These are phyloP conservation scores for Mycocentrospora acerina DNA, from an alignment of 2,329 filamentous ascomycete genomes.

Conservation along the genomic window DNA sequence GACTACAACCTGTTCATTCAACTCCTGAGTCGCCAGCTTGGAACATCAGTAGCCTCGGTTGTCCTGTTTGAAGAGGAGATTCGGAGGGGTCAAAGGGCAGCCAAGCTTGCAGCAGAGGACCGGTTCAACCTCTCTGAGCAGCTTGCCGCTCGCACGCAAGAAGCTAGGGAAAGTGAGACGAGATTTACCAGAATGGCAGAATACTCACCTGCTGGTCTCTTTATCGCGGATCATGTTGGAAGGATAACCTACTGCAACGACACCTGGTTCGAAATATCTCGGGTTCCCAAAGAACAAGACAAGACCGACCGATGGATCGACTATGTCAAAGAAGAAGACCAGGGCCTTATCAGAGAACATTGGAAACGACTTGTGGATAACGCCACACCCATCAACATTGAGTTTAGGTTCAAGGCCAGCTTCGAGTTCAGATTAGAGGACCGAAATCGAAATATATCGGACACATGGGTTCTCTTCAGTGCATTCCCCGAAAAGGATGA, in stretches of 20 bases:
- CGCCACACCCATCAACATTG: slow-evolving; percentile 65
- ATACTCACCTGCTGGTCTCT: slow-evolving; percentile 80
- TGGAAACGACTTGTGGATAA: slow-evolving; percentile 66
- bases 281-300: slow-evolving; percentile 61
- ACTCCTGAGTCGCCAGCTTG: slow-evolving; percentile 72
- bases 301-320: slow-evolving; percentile 71
- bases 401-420: slow-evolving; percentile 73
- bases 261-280: slow-evolving; percentile 69
- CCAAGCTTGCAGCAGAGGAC: slow-evolving; percentile 72
- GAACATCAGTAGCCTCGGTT: slow-evolving; percentile 78
- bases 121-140: slow-evolving; percentile 76
- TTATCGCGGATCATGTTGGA: slow-evolving; percentile 73
- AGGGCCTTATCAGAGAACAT: slow-evolving; percentile 57
- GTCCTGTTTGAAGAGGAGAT: slow-evolving; percentile 85
- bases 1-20: slow-evolving; percentile 79
- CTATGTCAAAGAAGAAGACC: slow-evolving; percentile 68
- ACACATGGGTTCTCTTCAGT: slow-evolving; percentile 77
- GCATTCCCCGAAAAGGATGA: slow-evolving; percentile 71
- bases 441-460: slow-evolving; percentile 56
- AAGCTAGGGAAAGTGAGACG: slow-evolving; percentile 65
- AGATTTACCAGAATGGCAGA: slow-evolving; percentile 84
- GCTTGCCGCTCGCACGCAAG: slow-evolving; percentile 62
- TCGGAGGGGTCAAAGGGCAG: slow-evolving; percentile 69
- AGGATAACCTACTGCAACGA: slow-evolving; percentile 79
- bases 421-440: slow-evolving; percentile 63